Percentiles rank a stretch among this genome's conserved stretches.
Evolutionary conservation across 495 filamentous ascomycete genomes (phyloP).

Genomic region (Penicillium simplicissimum): DNA sequence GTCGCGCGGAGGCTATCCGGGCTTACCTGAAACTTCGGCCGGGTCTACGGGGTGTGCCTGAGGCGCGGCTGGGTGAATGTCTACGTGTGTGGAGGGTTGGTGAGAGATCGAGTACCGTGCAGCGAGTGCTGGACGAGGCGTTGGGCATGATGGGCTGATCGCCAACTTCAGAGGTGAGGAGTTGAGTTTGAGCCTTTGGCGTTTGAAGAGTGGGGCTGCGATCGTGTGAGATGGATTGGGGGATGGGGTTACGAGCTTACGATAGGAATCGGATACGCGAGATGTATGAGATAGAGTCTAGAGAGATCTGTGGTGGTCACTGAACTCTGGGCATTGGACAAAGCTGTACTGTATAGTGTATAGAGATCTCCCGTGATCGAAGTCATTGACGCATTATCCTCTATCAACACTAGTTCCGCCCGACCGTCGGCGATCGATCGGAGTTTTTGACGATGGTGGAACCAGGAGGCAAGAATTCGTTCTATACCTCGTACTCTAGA

Average conservation of each 20-base stretch:
- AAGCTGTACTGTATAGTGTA: not conserved
- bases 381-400: not conserved
- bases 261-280: not conserved
- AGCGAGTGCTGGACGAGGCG: slow-evolving; percentile 41
- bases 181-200: no score
- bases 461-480: not conserved
- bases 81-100: slow-evolving; percentile 36
- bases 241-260: not conserved
- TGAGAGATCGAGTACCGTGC: slow-evolving; percentile 42
- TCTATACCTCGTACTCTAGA: not conserved
- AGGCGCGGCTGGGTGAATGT: slow-evolving; percentile 20
- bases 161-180: no score
- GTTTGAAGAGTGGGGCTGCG: no score
- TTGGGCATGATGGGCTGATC: slow-evolving; percentile 16
- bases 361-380: not conserved
- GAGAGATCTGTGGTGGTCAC: not conserved
- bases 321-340: not conserved
- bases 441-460: not conserved
- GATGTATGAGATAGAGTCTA: not conserved
- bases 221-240: not conserved
- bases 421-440: not conserved
- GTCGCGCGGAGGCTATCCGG: slow-evolving; percentile 40
- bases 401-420: not conserved
- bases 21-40: slow-evolving; percentile 39
- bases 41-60: slow-evolving; percentile 26